A percentile compares a stretch with the other conserved stretches of the same genome.
phyloP scores from a whole-genome alignment of 169 alveolate species.

The Cryptosporidium felis region DNA sequence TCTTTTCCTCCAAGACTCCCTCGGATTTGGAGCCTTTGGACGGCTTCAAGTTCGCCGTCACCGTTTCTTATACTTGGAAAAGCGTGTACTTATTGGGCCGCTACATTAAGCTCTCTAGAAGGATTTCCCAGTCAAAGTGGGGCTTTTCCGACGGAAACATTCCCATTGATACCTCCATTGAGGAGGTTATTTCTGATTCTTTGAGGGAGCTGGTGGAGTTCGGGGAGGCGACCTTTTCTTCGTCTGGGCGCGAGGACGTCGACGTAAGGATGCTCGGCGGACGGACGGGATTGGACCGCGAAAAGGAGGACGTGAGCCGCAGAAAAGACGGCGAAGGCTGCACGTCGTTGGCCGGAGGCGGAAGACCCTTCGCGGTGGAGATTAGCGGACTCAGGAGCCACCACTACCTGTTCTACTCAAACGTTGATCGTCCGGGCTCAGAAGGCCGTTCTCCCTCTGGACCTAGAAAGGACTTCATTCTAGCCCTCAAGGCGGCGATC shows the following conservation, averaged over 20 bases:
- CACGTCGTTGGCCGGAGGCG: constrained; percentile 36
- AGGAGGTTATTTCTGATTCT: constrained; percentile 73
- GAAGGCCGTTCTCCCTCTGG: background rate
- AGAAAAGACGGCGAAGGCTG: background rate
- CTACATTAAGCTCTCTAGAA: constrained; percentile 83
- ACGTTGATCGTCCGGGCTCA: background rate
- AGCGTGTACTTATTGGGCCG: constrained; percentile 74
- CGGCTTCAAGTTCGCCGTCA: background rate
- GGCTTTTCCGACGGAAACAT: constrained; percentile 73
- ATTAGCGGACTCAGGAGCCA: constrained; percentile 75
- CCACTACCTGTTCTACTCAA: constrained; percentile 30
- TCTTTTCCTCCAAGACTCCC: constrained; percentile 8
- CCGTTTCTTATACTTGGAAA: constrained; percentile 22
- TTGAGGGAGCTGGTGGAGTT: constrained; percentile 41
- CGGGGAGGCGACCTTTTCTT: constrained; percentile 67
- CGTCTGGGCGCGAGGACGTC: constrained; percentile 89
- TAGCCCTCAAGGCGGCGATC: background rate
- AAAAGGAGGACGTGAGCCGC: background rate
- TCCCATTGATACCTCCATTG: constrained; percentile 69
- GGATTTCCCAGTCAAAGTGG: constrained; percentile 84
- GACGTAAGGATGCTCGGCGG: constrained; percentile 90
- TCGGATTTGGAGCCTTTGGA: background rate
- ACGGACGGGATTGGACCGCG: background rate
- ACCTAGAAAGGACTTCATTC: constrained; percentile 45
- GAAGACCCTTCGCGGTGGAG: constrained; percentile 89